Evolutionary conservation across 805 yeast genomes (phyloP).

Genomic region (Metschnikowia vanudenii): DNA sequence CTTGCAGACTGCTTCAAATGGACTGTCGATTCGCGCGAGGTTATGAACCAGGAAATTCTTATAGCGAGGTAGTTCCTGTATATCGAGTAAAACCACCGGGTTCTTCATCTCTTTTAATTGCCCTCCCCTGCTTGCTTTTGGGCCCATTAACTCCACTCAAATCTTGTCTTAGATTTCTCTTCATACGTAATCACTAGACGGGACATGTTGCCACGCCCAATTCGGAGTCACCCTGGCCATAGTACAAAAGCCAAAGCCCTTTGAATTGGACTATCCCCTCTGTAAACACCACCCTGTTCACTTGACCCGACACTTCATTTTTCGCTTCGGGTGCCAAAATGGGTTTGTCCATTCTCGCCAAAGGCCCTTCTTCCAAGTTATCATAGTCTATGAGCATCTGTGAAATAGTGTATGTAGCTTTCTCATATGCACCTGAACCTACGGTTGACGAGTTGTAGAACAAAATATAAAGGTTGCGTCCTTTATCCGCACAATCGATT

Average conservation of each 20-base stretch:
- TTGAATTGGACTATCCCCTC: constrained; percentile 44
- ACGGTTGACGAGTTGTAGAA: constrained; percentile 40
- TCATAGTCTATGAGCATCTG: constrained; percentile 45
- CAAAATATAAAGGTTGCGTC: constrained; percentile 34
- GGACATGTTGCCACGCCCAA: constrained; percentile 40
- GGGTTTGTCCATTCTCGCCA: constrained; percentile 39
- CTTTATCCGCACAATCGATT: constrained; percentile 22
- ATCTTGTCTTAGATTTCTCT: too few relatives aligned
- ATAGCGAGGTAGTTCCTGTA: too few relatives aligned
- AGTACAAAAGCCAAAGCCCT: constrained; percentile 42
- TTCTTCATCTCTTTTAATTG: too few relatives aligned
- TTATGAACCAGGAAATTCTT: too few relatives aligned
- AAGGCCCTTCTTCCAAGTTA: constrained; percentile 32
- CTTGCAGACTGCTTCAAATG: too few relatives aligned
- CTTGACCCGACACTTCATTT: constrained; percentile 41
- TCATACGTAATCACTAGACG: background rate
- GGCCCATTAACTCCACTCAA: too few relatives aligned
- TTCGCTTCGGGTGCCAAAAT: constrained; percentile 32
- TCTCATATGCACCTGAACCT: constrained; percentile 32
- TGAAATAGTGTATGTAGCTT: constrained; percentile 34
- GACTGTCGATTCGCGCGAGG: too few relatives aligned
- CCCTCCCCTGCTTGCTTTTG: too few relatives aligned
- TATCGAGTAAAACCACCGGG: too few relatives aligned
- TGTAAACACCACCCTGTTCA: constrained; percentile 41
- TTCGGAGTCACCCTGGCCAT: constrained; percentile 44